These are phyloP conservation scores for Amaranthus palmeri DNA, from an alignment of 148 eudicot species.

Conservation along the genomic window DNA sequence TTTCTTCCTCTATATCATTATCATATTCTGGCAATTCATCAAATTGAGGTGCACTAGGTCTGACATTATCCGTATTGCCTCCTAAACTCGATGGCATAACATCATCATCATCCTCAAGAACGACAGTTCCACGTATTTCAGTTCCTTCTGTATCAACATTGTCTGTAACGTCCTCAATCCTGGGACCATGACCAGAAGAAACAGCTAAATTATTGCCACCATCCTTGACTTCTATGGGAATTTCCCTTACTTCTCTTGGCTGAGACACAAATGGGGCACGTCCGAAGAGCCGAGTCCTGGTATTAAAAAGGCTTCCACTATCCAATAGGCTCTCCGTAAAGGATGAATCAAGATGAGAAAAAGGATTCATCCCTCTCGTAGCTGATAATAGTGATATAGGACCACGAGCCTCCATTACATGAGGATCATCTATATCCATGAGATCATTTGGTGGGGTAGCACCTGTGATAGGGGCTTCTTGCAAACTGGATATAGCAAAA, in stretches of 20 bases:
- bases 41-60: conserved; percentile 62
- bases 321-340: conserved; percentile 43
- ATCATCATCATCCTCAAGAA: conserved; percentile 59
- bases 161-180: conserved; percentile 74
- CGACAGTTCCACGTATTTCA: conserved; percentile 47
- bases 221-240: conserved; percentile 89
- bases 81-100: conserved; percentile 26
- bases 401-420: conserved; percentile 31
- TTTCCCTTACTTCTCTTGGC: conserved; percentile 88
- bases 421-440: conserved; percentile 84
- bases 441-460: conserved; percentile 51
- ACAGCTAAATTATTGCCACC: conserved; percentile 42
- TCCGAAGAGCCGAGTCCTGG: conserved; percentile 31
- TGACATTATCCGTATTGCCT: conserved; percentile 19
- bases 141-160: conserved; percentile 36
- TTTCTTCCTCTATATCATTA: conserved; percentile 92
- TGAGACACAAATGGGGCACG: conserved; percentile 71
- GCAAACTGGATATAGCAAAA: conserved; percentile 32
- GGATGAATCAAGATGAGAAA: conserved; percentile 58
- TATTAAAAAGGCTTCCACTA: conserved; percentile 27
- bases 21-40: conserved; percentile 47
- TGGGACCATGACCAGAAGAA: conserved; percentile 50
- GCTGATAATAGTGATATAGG: conserved; percentile 50
- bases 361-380: conserved; percentile 51
- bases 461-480: conserved; percentile 34